Evolutionary conservation across 768 basidiomycete species (phyloP), one percentile per base, ranked within the genome.

Genomic region (Nevesoporus exiguus): DNA sequence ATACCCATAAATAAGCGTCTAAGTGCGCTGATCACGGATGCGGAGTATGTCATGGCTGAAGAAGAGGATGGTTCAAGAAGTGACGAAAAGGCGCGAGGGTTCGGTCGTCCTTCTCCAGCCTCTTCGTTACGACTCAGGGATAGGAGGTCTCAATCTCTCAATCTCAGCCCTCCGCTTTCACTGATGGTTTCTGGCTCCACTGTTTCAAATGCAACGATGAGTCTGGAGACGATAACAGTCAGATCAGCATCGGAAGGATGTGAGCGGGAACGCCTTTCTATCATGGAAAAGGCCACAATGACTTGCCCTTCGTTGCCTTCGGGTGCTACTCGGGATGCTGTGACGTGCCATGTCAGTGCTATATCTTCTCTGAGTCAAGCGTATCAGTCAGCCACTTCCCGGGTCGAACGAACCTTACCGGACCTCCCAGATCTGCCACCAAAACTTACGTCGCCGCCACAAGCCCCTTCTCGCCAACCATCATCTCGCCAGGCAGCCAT

Each of bases 81-180:
- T 19, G 54, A 60, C 19, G 63, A 68, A 36, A 65, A 54, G 17
- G 51, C 50, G 9, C 56, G 61, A 36, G 14, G 42, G 11, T 56
- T 65, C n/a, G 51, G 62, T 13, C 66, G 62, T 46, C 54, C 63
- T 17, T 79, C 82, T 4, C 76, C 82, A 4, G 65, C 78, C 1
- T 62, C 76, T 6, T 77, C 81, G 14, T 56, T 76, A 34, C 79
- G 77, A 61, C 66, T 76, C 8, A 59, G 76, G 49, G 80, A 85
- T 57, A 75, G 84, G 46, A 81, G 85, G 37, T 88, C 87, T 1
- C 77, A 84, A 66, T 89, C 86, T 5, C 73, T 89, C 24, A 84
- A 76, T 55, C 66, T 83, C 30, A 75, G 75, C 0, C 68, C 74
- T 49, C 63, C 65, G 31, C 59, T 73, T 47, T 51, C 66, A 4